Percentiles rank a stretch among this genome's conserved stretches.
Evolutionary conservation across 257 asterid genomes (phyloP).

Genomic region (Osmanthus fragrans): DNA sequence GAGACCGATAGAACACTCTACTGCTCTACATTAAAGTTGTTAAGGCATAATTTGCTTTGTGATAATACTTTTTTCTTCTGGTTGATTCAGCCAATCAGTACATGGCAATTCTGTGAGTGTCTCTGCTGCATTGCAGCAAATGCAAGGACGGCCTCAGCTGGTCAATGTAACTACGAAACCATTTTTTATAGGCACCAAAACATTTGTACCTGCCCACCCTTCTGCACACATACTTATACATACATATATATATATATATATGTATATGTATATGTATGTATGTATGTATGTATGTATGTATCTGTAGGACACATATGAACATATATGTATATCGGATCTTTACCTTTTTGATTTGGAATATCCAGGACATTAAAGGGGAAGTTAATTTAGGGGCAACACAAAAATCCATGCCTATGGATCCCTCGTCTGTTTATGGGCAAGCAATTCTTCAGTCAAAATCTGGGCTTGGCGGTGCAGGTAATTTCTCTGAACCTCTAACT

Average conservation of each 20-base stretch:
- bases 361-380: slow-evolving; percentile 81
- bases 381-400: slow-evolving; percentile 66
- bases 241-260: not conserved
- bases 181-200: not conserved
- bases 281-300: no score
- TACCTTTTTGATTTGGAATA: slow-evolving; percentile 13
- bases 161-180: slow-evolving; percentile 51
- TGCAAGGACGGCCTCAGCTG: slow-evolving; percentile 92
- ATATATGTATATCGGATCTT: slow-evolving; percentile 6
- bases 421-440: slow-evolving; percentile 89
- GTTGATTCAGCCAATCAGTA: slow-evolving; percentile 79
- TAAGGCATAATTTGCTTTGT: not conserved
- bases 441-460: slow-evolving; percentile 92
- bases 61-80: slow-evolving; percentile 17
- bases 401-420: slow-evolving; percentile 84
- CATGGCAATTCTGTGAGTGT: slow-evolving; percentile 87
- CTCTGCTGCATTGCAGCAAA: slow-evolving; percentile 95
- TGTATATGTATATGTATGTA: not conserved
- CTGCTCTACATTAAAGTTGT: slow-evolving; percentile 11
- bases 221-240: not conserved
- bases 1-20: slow-evolving; percentile 23
- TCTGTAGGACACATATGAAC: not conserved
- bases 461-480: slow-evolving; percentile 94
- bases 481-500: not conserved
- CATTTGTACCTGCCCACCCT: not conserved